Evolutionary conservation across 2,329 filamentous ascomycete species (phyloP).

Genomic region (Drechslerella stenobrocha): DNA sequence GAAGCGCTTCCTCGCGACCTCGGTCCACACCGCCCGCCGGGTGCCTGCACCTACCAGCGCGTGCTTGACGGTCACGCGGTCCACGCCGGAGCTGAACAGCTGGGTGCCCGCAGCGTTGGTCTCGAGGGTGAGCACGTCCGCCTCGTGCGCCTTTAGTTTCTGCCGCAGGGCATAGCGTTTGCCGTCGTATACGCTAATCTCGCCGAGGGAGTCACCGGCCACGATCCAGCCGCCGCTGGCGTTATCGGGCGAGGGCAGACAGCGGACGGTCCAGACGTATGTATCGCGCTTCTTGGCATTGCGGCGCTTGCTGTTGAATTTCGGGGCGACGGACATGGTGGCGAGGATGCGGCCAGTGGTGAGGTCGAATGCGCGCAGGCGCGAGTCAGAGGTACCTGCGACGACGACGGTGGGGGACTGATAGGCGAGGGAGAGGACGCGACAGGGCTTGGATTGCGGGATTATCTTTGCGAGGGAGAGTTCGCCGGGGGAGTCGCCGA

Average conservation of each 20-base stretch:
- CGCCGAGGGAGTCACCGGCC: slow-evolving; percentile 90
- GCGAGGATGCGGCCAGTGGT: slow-evolving; percentile 74
- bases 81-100: slow-evolving; percentile 88
- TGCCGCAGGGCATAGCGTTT: slow-evolving; percentile 88
- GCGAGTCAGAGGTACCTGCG: slow-evolving; percentile 93
- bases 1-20: slow-evolving; percentile 80
- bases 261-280: slow-evolving; percentile 93
- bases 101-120: slow-evolving; percentile 75
- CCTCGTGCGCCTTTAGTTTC: slow-evolving; percentile 80
- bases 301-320: slow-evolving; percentile 63
- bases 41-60: slow-evolving; percentile 64
- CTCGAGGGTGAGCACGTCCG: slow-evolving; percentile 87
- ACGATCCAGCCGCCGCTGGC: slow-evolving; percentile 76
- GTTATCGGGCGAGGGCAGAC: slow-evolving; percentile 56
- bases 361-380: slow-evolving; percentile 87
- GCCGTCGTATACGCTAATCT: slow-evolving; percentile 90
- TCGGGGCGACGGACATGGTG: slow-evolving; percentile 82
- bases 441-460: slow-evolving; percentile 41
- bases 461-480: slow-evolving; percentile 37
- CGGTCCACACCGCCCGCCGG: slow-evolving; percentile 71
- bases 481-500: slow-evolving; percentile 66
- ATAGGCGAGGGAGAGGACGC: slow-evolving; percentile 84
- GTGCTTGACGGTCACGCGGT: slow-evolving; percentile 82
- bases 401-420: slow-evolving; percentile 80
- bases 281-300: slow-evolving; percentile 66